Base-by-base conservation (phyloP, 2,329 filamentous ascomycete genomes). In the Penicillium sp. region DNA sequence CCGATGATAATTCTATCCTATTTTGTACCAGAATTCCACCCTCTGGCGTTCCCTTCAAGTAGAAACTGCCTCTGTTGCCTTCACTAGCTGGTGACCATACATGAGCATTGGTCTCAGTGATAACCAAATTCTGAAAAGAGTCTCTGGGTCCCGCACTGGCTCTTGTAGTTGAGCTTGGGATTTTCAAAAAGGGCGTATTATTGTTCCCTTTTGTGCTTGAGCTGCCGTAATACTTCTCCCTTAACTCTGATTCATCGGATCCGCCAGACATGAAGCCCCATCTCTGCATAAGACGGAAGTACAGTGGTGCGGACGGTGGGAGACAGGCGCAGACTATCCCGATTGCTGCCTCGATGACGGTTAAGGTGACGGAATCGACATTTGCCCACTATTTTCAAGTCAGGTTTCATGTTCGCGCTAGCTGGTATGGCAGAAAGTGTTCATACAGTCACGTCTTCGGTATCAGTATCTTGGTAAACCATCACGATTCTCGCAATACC, bases 301-400 rank as follows among this genome's bases (percentile, higher is more conserved):
- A 49, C 12, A 49, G 22, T 14, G 33, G 33, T 14, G 33, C 35
- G 6, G 35, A 49, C 26, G 47, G 23, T 14, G 47, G 47, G 2
- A 49, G 47, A 29, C 47, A 41, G 7, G 47, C 47, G 20, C 49
- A 52, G 41, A 52, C 22, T 22, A 52, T 52, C 7, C 49, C 49
- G 3, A 40, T 23, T 3, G 27, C 41, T 9, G 41, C 41, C 29
- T 52, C 41, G 20, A 52, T 41, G 18, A 52, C 22, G 2, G 49
- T 46, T 15, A 52, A 52, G 7, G 49, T 52, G 41, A 29, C 22
- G 7, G 29, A 45, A 33, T 52, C 26, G 29, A 46, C 23, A 46
- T 52, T 52, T 23, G 6, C 6, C 49, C 49, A 52, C 49, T 52
- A 7, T 20, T 20, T n/a, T 8, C 4, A 29, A 8, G 23, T 52